These are phyloP conservation scores for Fonsecaea erecta DNA, from an alignment of 2,329 filamentous ascomycete species.

Conservation along the genomic window DNA sequence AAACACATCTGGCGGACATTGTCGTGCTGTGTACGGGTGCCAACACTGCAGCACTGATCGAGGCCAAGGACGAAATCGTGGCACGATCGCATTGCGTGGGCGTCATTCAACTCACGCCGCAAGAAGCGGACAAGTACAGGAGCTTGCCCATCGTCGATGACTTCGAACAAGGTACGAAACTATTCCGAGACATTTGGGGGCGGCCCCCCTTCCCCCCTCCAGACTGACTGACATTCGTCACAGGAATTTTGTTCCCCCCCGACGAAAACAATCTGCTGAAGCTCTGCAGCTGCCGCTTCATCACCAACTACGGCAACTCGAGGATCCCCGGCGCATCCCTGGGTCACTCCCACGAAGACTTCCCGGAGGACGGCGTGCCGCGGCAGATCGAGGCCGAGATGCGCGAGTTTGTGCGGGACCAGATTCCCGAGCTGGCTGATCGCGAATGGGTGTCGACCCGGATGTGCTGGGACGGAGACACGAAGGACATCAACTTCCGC, in stretches of 20 bases:
- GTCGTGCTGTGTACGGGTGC: conserved; percentile 58
- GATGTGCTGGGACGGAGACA: conserved; percentile 33
- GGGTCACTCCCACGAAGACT: background rate
- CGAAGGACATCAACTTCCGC: conserved; percentile 36
- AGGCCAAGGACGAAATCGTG: conserved; percentile 58
- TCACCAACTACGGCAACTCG: conserved; percentile 12
- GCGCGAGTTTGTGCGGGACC: conserved; percentile 6
- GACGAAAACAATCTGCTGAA: conserved; percentile 14
- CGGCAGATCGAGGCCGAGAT: conserved; percentile 12
- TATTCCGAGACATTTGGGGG: no score
- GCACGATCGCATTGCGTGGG: conserved; percentile 61
- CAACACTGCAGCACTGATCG: conserved; percentile 52
- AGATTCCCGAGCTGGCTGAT: conserved; percentile 23
- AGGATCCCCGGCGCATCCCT: no score
- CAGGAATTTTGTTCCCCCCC: conserved; percentile 16
- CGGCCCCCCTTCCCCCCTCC: no score
- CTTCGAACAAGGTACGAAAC: conserved; percentile 3
- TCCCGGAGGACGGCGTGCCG: conserved; percentile 18
- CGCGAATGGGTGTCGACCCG: conserved; percentile 11
- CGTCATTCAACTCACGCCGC: conserved; percentile 55
- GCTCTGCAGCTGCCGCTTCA: conserved; percentile 9
- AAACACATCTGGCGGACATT: conserved; percentile 48
- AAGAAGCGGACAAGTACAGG: conserved; percentile 53
- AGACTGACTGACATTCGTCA: no score
- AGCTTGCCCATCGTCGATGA: conserved; percentile 51